A percentile compares a stretch with the other conserved stretches of the same genome.
phyloP scores from a whole-genome alignment of 306 rosid species.

The Notholithocarpus densiflorus region DNA sequence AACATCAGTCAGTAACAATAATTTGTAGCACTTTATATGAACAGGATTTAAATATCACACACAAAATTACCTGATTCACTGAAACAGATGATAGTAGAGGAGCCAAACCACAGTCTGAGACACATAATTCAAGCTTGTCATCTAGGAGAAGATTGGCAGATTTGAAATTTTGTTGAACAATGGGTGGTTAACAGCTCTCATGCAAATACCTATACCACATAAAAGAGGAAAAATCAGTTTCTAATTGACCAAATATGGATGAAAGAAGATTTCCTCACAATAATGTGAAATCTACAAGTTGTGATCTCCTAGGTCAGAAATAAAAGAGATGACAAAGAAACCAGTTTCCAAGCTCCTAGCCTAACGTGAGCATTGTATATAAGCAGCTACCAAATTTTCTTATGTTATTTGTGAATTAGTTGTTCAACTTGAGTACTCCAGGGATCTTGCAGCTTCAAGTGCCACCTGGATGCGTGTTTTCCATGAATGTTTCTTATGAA shows the following conservation, averaged over 20 bases:
- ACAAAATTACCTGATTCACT: slow-evolving; percentile 38
- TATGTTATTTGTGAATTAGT: slow-evolving; percentile 1
- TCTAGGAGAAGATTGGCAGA: slow-evolving; percentile 72
- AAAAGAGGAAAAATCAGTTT: no score
- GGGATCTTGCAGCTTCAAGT: slow-evolving; percentile 72
- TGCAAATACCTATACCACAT: background rate
- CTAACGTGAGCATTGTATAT: background rate
- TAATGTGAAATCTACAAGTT: no score
- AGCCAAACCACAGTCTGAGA: slow-evolving; percentile 12
- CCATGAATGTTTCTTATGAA: slow-evolving; percentile 57
- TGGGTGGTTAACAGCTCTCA: slow-evolving; percentile 65
- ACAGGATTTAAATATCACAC: background rate
- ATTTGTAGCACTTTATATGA: background rate
- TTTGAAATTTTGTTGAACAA: slow-evolving; percentile 63
- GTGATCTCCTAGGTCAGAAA: no score
- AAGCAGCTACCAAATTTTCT: background rate
- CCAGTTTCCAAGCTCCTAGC: no score
- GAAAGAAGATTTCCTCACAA: no score
- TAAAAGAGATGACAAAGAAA: no score
- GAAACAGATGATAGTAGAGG: slow-evolving; percentile 56
- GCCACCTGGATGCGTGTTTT: slow-evolving; percentile 58
- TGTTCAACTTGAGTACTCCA: slow-evolving; percentile 52
- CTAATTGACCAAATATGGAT: no score
- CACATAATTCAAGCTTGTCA: slow-evolving; percentile 42
- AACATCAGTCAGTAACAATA: background rate